Evolutionary conservation across 2,329 filamentous ascomycete species (phyloP).

Genomic region (Lasiodiplodia citricola): DNA sequence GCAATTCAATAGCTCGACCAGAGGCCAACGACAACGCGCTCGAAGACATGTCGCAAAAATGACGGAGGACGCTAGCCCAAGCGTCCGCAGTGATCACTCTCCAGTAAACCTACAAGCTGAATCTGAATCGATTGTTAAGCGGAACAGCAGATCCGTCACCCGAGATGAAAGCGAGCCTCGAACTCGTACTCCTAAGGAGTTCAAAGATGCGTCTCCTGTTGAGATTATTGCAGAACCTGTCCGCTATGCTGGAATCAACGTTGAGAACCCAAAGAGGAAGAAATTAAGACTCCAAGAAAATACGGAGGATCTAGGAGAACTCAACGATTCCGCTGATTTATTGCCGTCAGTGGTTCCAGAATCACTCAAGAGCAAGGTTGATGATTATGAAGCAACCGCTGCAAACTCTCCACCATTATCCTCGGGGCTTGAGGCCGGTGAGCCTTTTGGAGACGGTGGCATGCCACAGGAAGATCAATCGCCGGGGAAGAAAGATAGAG

Average conservation of each 20-base stretch:
- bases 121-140: not conserved
- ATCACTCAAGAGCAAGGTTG: not conserved
- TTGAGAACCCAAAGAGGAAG: not conserved
- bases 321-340: not conserved
- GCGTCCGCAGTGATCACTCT: no score
- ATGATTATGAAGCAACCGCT: not conserved
- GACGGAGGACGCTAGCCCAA: no score
- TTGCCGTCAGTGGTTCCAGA: not conserved
- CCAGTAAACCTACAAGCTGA: not conserved
- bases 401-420: not conserved
- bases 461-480: not conserved
- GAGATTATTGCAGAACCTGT: not conserved
- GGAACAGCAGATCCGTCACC: not conserved
- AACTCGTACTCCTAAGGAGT: not conserved
- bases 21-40: no score
- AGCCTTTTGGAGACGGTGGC: not conserved
- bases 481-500: not conserved
- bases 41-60: no score
- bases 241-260: not conserved
- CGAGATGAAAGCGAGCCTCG: not conserved
- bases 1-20: not conserved
- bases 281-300: not conserved
- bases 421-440: not conserved
- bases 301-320: not conserved
- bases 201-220: not conserved